A percentile compares a stretch with the other conserved stretches of the same genome.
These are phyloP conservation scores for Psidium friedrichsthalianum DNA, from an alignment of 345 rosid genomes.

Conservation along the genomic window DNA sequence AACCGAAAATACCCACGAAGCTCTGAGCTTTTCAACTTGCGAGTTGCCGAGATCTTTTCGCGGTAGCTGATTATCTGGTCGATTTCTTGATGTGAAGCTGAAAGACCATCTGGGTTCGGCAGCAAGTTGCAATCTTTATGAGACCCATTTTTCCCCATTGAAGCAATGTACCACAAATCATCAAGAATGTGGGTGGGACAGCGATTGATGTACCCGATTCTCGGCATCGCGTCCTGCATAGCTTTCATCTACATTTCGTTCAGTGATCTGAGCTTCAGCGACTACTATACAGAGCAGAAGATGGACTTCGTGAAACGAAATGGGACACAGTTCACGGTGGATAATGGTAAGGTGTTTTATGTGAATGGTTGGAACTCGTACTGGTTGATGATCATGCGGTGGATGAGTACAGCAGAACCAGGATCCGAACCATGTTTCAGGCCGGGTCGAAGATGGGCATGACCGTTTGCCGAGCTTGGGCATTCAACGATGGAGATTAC, in stretches of 20 bases:
- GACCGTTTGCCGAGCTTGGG: slow-evolving; percentile 95
- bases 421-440: slow-evolving; percentile 55
- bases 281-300: slow-evolving; percentile 12
- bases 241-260: slow-evolving; percentile 64
- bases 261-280: slow-evolving; percentile 41
- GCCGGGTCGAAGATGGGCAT: slow-evolving; percentile 90
- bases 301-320: slow-evolving; percentile 55
- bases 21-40: not conserved
- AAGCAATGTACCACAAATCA: slow-evolving; percentile 3
- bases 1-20: not conserved
- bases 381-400: slow-evolving; percentile 90
- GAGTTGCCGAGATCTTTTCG: not conserved
- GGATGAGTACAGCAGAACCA: slow-evolving; percentile 47
- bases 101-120: not conserved
- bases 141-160: not conserved
- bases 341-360: slow-evolving; percentile 40
- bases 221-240: slow-evolving; percentile 73
- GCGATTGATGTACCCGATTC: slow-evolving; percentile 52
- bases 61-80: not conserved
- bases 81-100: not conserved
- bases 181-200: slow-evolving; percentile 44
- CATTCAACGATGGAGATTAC: slow-evolving; percentile 87
- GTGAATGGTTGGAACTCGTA: slow-evolving; percentile 93
- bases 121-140: not conserved
- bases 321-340: slow-evolving; percentile 62